Base-by-base conservation (phyloP, 1,139 yeast genomes). In the Scheffersomyces insectosa region DNA sequence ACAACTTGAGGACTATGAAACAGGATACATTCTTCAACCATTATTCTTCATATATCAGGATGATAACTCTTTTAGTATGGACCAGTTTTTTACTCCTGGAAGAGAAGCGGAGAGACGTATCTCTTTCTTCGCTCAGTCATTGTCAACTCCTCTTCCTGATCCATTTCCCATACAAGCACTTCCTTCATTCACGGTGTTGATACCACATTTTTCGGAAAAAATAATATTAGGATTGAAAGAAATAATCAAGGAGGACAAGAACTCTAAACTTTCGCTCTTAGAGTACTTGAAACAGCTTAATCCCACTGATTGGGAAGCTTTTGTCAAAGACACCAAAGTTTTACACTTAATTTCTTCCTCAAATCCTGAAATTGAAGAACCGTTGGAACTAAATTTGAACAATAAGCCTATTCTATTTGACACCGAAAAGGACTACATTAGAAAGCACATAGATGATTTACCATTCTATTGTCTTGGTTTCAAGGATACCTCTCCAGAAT, bases 131-230 rank as follows among this genome's bases (percentile, higher is more conserved):
- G 96, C 97, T 0, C 96, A 88, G 57, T 87, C 96, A 0, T 62
- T 89, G 38, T 80, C 95, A 0, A 83, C 90, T 0, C 85, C 93
- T 0, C 74, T 89, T 37, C 85, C 88, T 0, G 91, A 84, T 45
- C 86, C 95, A 0, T 66, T 76, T 11, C 82, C 91, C 0, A 80
- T 85, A 1, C 81, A 81, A 42, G 72, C 85, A n/a, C 82, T 88
- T 82, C 96, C 97, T 0, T 62, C 85, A 0, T 88, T 89, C 52
- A 85, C 96, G 0, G 96, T 89, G 0, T 64, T 89, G 38, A 71
- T 88, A n/a, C 96, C 97, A 0, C 97, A 89, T 59, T 89, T 84
- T 56, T 74, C 84, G 0, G 97, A 89, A 56, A 87, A 83, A 57
- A 85, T 89, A 23, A 60, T 87, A 5, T 60, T 88, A 9, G 70